A percentile compares a stretch with the other conserved stretches of the same genome.
Conservation (phyloP, 177 flowering plant species). For the Tripterygium wilfordii region DNA sequence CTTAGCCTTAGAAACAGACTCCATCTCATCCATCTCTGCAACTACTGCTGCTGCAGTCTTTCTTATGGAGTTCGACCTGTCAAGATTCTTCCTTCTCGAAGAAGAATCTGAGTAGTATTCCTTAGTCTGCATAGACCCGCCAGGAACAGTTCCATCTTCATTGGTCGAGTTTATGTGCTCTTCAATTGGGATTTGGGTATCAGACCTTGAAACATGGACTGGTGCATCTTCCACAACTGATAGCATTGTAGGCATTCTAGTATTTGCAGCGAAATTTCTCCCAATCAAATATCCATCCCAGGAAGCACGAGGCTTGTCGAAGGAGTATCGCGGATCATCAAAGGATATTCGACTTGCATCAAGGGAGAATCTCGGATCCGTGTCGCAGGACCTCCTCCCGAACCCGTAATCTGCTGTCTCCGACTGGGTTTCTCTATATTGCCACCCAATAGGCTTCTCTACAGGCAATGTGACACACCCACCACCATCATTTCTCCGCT, state of each 20-base stretch:
- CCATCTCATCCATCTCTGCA: constrained; percentile 68
- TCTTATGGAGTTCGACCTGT: constrained; percentile 62
- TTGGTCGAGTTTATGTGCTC: constrained; percentile 34
- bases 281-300: constrained; percentile 69
- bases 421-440: constrained; percentile 54
- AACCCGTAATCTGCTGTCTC: constrained; percentile 56
- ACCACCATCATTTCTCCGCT: constrained; percentile 21
- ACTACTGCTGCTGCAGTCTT: constrained; percentile 68
- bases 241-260: constrained; percentile 30
- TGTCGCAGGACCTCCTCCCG: constrained; percentile 52
- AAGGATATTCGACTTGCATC: constrained; percentile 44
- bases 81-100: constrained; percentile 68
- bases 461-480: constrained; percentile 40
- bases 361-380: constrained; percentile 46
- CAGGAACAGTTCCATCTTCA: constrained; percentile 53
- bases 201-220: constrained; percentile 41
- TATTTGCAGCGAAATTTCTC: constrained; percentile 2
- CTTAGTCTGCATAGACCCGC: constrained; percentile 78
- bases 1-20: constrained; percentile 49
- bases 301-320: constrained; percentile 68
- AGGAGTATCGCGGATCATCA: constrained; percentile 52
- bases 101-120: constrained; percentile 84
- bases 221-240: background rate
- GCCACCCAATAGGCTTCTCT: constrained; percentile 53
- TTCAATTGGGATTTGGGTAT: constrained; percentile 74